Conservation (phyloP, 2,329 filamentous ascomycete genomes). For the Zasmidium angulare region DNA sequence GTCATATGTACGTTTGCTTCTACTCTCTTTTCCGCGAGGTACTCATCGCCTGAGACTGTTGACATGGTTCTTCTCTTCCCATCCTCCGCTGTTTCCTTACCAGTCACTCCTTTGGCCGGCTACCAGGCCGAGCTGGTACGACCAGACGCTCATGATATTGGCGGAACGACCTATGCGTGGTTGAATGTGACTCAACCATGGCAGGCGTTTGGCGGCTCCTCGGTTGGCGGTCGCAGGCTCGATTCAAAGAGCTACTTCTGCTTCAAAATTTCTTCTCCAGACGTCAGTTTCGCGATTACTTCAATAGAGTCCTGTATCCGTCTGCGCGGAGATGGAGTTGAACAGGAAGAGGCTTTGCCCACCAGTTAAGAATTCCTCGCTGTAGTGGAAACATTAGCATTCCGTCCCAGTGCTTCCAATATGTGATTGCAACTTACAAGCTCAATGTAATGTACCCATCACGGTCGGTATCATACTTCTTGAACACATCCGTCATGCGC, state of each 20-base stretch:
- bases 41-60: no score
- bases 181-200: no score
- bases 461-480: conserved; percentile 95
- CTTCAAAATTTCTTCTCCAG: conserved; percentile 26
- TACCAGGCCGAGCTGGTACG: no score
- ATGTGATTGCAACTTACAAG: conserved; percentile 40
- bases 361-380: conserved; percentile 57
- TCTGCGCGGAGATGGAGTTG: conserved; percentile 52
- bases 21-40: background rate
- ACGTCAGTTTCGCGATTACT: conserved; percentile 17
- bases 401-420: background rate
- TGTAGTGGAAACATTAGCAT: conserved; percentile 11
- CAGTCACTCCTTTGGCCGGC: no score
- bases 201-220: no score
- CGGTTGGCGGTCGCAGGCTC: background rate
- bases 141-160: no score
- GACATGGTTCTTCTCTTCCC: no score
- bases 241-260: conserved; percentile 5
- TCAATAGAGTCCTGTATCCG: conserved; percentile 54
- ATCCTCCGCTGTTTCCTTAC: no score
- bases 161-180: no score
- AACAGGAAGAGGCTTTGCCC: conserved; percentile 56
- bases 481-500: conserved; percentile 98
- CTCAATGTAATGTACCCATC: conserved; percentile 74
- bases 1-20: background rate